Evolutionary conservation across 768 basidiomycete genomes (phyloP).

Genomic region (Trametes gibbosa): DNA sequence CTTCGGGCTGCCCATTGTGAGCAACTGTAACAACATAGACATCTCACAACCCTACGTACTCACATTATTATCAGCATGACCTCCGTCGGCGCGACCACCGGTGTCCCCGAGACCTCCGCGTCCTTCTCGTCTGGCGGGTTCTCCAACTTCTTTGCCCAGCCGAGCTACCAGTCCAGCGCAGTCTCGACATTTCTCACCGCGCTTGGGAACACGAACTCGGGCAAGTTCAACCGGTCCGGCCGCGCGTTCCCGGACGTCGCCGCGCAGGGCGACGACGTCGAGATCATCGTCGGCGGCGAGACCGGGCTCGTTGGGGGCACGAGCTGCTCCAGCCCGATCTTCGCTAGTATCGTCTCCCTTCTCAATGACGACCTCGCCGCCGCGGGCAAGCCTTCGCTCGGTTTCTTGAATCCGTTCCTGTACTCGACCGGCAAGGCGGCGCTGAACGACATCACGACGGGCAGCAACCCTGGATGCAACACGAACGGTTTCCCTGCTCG

Average conservation of each 20-base stretch:
- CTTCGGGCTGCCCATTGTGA: conserved; percentile 34
- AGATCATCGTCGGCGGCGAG: conserved; percentile 24
- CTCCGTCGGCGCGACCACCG: conserved; percentile 34
- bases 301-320: conserved; percentile 30
- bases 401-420: conserved; percentile 37
- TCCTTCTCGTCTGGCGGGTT: conserved; percentile 39
- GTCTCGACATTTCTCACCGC: conserved; percentile 35
- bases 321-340: conserved; percentile 33
- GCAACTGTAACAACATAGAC: background rate
- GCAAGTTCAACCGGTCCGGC: conserved; percentile 33
- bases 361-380: conserved; percentile 34
- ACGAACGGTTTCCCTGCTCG: conserved; percentile 33
- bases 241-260: conserved; percentile 48
- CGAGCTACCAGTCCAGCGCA: conserved; percentile 37
- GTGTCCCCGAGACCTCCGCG: conserved; percentile 28
- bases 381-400: conserved; percentile 30
- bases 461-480: conserved; percentile 25
- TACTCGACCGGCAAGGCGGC: conserved; percentile 26
- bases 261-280: conserved; percentile 35
- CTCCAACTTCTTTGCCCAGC: conserved; percentile 32
- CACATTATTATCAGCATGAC: conserved; percentile 25
- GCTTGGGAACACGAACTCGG: conserved; percentile 27
- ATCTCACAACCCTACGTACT: background rate
- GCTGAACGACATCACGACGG: conserved; percentile 24
- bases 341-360: conserved; percentile 32